Percentiles rank a stretch among this genome's conserved stretches.
These are phyloP conservation scores for Zizania palustris DNA, from an alignment of 202 grass and related monocot genomes.

Conservation along the genomic window DNA sequence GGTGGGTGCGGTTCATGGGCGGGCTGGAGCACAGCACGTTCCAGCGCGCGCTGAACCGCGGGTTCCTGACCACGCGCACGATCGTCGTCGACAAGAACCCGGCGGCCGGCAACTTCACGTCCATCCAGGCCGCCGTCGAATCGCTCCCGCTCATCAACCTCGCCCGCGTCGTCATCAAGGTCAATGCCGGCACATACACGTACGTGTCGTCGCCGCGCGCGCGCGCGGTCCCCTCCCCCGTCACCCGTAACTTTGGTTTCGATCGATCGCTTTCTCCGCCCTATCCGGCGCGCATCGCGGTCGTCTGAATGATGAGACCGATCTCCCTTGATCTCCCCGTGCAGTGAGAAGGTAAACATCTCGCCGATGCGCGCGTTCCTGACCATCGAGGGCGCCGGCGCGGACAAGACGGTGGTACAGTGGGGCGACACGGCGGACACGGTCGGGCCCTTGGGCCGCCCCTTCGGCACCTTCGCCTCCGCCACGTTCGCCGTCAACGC, in stretches of 20 bases:
- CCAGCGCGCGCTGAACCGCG: constrained; percentile 52
- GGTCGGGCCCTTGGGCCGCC: constrained; percentile 44
- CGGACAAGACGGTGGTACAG: constrained; percentile 76
- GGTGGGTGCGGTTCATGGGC: constrained; percentile 80
- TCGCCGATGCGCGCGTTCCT: constrained; percentile 73
- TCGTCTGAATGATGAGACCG: not conserved
- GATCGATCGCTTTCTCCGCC: too few species aligned
- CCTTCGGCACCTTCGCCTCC: constrained; percentile 82
- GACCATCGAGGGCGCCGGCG: constrained; percentile 80
- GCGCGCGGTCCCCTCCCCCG: not conserved
- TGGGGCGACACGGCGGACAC: constrained; percentile 90
- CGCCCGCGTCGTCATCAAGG: constrained; percentile 74
- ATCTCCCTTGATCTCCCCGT: too few species aligned
- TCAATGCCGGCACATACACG: constrained; percentile 89
- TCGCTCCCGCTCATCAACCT: constrained; percentile 81
- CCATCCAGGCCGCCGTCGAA: constrained; percentile 86
- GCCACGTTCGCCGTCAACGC: constrained; percentile 90
- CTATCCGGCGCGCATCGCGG: not conserved
- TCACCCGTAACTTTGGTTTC: too few species aligned
- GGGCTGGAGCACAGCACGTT: constrained; percentile 59
- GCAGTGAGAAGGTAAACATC: constrained; percentile 91
- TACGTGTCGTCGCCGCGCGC: constrained; percentile 42
- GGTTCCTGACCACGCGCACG: constrained; percentile 50
- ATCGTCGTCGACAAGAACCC: constrained; percentile 72
- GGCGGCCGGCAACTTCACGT: constrained; percentile 55